phyloP scores from a whole-genome alignment of 345 rosid species.

The Gossypium ekmanianum region DNA sequence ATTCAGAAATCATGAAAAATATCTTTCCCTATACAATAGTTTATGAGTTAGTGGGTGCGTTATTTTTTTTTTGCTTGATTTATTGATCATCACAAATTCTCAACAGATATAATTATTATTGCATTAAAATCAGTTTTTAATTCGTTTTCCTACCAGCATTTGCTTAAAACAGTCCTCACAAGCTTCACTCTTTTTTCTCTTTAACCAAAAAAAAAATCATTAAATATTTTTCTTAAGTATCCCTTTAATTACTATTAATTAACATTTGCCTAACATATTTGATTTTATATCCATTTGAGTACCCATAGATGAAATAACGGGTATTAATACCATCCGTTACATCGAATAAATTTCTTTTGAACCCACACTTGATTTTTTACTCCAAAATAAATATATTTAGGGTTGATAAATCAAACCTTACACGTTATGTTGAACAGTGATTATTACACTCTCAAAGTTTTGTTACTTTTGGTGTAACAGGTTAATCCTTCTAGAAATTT shows the following conservation, averaged over 20 bases:
- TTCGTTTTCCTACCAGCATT: background rate
- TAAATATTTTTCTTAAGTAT: background rate
- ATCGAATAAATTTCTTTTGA: background rate
- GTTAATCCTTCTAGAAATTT: too few species aligned
- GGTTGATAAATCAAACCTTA: too few species aligned
- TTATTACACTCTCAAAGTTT: too few species aligned
- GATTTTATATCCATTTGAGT: background rate
- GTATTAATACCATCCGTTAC: background rate
- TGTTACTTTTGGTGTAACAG: too few species aligned
- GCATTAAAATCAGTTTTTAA: background rate
- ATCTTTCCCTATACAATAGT: background rate
- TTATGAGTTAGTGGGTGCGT: background rate
- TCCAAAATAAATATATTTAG: background rate
- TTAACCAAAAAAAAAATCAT: background rate
- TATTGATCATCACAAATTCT: background rate
- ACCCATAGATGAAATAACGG: background rate
- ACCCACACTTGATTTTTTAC: background rate
- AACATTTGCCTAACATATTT: background rate
- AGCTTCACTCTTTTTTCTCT: too few species aligned
- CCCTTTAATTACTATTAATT: background rate
- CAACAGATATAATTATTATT: conserved; percentile 1
- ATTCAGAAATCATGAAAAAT: background rate
- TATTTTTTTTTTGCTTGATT: background rate
- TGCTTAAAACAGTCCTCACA: background rate
- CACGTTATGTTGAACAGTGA: too few species aligned